Conservation (phyloP, 352 stramenopile species). For the Halophytophthora batemanensis region DNA sequence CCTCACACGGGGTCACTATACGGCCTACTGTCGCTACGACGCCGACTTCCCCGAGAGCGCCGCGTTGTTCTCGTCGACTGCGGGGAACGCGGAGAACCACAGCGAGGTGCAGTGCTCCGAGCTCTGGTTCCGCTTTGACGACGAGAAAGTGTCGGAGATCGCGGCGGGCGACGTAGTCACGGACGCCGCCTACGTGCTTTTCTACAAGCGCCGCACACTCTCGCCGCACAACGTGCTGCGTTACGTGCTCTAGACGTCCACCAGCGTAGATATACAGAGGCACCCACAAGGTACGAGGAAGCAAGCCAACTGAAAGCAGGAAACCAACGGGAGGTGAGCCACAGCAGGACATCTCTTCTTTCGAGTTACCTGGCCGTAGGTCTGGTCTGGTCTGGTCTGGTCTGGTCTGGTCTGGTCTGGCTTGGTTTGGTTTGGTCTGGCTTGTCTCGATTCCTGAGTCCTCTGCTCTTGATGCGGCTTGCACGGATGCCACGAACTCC, state of each 20-base stretch:
- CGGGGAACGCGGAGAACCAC: slow-evolving; percentile 10
- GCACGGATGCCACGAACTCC: too few species aligned
- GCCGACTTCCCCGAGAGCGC: slow-evolving; percentile 59
- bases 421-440: too few species aligned
- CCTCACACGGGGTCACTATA: slow-evolving; percentile 95
- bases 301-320: too few species aligned
- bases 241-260: slow-evolving; percentile 42
- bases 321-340: too few species aligned
- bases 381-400: too few species aligned
- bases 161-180: slow-evolving; percentile 65
- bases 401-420: too few species aligned
- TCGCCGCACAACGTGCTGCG: slow-evolving; percentile 69
- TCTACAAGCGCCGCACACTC: slow-evolving; percentile 84
- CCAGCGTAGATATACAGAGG: slow-evolving; percentile 5
- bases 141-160: slow-evolving; percentile 80
- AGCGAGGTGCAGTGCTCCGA: slow-evolving; percentile 48
- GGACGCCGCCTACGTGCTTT: slow-evolving; percentile 90
- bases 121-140: slow-evolving; percentile 82
- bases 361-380: too few species aligned
- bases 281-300: too few species aligned
- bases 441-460: too few species aligned
- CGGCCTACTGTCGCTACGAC: slow-evolving; percentile 77
- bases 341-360: slow-evolving; percentile 3
- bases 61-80: slow-evolving; percentile 33
- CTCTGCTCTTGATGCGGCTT: too few species aligned